Percentiles rank a stretch among this genome's conserved stretches.
phyloP scores from a whole-genome alignment of 2,329 filamentous ascomycete genomes.

The Alternaria incomplexa region DNA sequence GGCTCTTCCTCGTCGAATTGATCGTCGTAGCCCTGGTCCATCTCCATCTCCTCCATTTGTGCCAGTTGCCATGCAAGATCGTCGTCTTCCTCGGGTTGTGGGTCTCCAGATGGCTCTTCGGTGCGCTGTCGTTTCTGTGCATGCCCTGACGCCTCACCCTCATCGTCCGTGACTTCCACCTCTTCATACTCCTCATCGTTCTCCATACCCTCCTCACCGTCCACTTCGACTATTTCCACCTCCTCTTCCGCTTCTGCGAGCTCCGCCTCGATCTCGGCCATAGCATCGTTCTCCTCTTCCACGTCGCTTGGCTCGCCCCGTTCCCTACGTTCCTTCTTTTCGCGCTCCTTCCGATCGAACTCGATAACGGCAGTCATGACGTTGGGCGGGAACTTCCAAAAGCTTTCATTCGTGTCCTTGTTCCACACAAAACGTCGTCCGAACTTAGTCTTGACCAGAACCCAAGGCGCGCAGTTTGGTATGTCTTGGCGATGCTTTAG shows the following conservation, averaged over 20 bases:
- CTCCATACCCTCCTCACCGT: slow-evolving; percentile 51
- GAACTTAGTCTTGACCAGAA: slow-evolving; percentile 90
- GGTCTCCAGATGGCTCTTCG: slow-evolving; percentile 51
- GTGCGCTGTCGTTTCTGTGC: slow-evolving; percentile 58
- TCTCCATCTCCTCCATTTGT: slow-evolving; percentile 83
- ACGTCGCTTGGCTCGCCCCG: slow-evolving; percentile 51
- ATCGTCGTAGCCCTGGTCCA: slow-evolving; percentile 73
- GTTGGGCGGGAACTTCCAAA: slow-evolving; percentile 92
- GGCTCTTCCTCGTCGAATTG: slow-evolving; percentile 74
- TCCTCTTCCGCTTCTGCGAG: slow-evolving; percentile 40
- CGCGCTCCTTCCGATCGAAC: slow-evolving; percentile 75
- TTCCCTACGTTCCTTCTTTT: slow-evolving; percentile 63
- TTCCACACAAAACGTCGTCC: slow-evolving; percentile 92
- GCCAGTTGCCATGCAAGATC: slow-evolving; percentile 93
- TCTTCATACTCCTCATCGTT: slow-evolving; percentile 80
- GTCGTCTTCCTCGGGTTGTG: slow-evolving; percentile 80
- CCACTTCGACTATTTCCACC: slow-evolving; percentile 40
- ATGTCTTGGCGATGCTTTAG: slow-evolving; percentile 81
- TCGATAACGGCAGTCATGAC: slow-evolving; percentile 75
- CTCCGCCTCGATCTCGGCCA: slow-evolving; percentile 43
- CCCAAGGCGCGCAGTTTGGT: slow-evolving; percentile 83
- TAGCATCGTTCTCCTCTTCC: slow-evolving; percentile 37
- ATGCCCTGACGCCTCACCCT: slow-evolving; percentile 53
- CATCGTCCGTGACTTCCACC: slow-evolving; percentile 71
- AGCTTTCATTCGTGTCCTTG: slow-evolving; percentile 81